phyloP scores from a whole-genome alignment of 140 eudicot species.

The Bidens hawaiensis region DNA sequence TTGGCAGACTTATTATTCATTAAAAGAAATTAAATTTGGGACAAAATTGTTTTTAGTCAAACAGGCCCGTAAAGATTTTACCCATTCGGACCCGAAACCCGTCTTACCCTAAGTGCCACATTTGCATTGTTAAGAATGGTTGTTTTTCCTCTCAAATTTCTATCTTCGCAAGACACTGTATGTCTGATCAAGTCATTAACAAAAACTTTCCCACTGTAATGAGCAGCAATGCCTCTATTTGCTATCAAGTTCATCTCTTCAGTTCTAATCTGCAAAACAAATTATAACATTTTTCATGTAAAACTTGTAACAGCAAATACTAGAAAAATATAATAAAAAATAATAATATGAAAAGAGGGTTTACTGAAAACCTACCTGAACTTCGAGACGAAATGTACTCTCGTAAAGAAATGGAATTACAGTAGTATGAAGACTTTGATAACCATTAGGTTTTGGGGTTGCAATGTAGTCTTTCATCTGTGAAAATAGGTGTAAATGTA shows the following conservation, averaged over 20 bases:
- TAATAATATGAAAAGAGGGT: not conserved
- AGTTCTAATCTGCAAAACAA: slow-evolving; percentile 70
- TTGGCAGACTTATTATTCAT: not conserved
- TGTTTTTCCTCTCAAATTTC: slow-evolving; percentile 58
- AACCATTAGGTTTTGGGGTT: slow-evolving; percentile 96
- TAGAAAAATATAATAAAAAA: not conserved
- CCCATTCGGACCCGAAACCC: slow-evolving; percentile 2
- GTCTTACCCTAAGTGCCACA: slow-evolving; percentile 83
- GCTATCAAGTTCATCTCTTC: slow-evolving; percentile 99
- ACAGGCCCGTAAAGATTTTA: not conserved
- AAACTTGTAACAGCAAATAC: not conserved
- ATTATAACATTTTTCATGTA: not conserved
- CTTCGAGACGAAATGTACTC: slow-evolving; percentile 96
- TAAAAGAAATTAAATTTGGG: not conserved
- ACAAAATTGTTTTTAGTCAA: not conserved
- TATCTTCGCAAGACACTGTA: slow-evolving; percentile 42
- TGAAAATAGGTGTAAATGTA: slow-evolving; percentile 9
- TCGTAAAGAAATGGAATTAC: slow-evolving; percentile 96
- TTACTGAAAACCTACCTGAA: slow-evolving; percentile 51
- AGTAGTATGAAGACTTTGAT: slow-evolving; percentile 94
- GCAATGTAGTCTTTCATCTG: slow-evolving; percentile 99
- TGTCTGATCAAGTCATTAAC: slow-evolving; percentile 74
- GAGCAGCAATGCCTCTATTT: slow-evolving; percentile 98
- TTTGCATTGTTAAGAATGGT: slow-evolving; percentile 72
- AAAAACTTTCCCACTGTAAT: slow-evolving; percentile 78